Evolutionary conservation across 1,284 basidiomycete genomes (phyloP), one percentile per base, ranked within the genome.

Genomic region (Melampsora americana): DNA sequence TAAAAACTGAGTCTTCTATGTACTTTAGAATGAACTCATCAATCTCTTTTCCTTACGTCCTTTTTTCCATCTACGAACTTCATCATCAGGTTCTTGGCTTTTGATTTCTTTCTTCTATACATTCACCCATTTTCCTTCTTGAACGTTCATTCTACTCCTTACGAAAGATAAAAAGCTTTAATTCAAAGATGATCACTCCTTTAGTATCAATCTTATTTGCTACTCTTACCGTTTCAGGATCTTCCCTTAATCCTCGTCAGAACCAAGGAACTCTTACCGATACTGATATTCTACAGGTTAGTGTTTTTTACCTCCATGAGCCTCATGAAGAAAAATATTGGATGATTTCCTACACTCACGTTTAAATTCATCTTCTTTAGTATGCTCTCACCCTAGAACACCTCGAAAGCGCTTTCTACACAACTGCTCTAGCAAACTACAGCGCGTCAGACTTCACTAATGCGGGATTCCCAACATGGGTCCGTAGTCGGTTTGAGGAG

Each of bases 361-460:
- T 14, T 53, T 83, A 84, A 79, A 77, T 71, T 44, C 79, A 82
- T 78, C 4, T 86, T 77, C 82, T 87, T 74, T 87, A 89, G 81
- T 88, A 87, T 79, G 88, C 88, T 1, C 85, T 90, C 62, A 87
- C 87, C 23, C 85, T 91, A 66, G 89, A 91, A 83, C 86, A 90
- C 81, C 85, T 92, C 78, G 88, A 90, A 82, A 85, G 86, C 81
- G 83, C 86, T 30, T 90, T 90, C 84, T 92, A 86, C 80, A 77
- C 39, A 12, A 78, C 66, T 69, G 28, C 62, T n/a, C n/a, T 64
- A 16, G 20, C 30, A 3, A 32, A 62, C 26, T 62, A 62, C 20
- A 39, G 82, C 76, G 82, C 83, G 23, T 76, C 82, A 23, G 87
- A 85, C 61, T 90, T 90, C 81, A 80, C 78, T 46, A 78, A 83